Evolutionary conservation across 2,329 filamentous ascomycete species (phyloP).

Genomic region (Neonectria coccinea): DNA sequence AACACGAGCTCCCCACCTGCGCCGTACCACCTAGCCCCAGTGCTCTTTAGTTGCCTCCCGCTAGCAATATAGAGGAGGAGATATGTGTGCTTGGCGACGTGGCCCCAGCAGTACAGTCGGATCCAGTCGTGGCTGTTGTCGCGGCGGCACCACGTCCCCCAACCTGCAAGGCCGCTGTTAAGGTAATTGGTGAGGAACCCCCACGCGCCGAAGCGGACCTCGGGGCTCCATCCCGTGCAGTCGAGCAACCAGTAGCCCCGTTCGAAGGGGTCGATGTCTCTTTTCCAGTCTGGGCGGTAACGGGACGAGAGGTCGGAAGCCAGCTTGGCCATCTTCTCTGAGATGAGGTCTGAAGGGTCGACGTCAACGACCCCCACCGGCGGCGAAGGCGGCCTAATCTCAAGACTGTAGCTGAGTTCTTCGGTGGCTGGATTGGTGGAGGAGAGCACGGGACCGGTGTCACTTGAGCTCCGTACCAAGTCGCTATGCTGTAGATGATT

Average conservation of each 20-base stretch:
- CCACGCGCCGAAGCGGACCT: slow-evolving; percentile 69
- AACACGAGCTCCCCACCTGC: slow-evolving; percentile 66
- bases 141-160: slow-evolving; percentile 72
- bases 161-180: slow-evolving; percentile 69
- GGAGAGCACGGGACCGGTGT: slow-evolving; percentile 40
- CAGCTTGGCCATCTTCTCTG: slow-evolving; percentile 63
- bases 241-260: slow-evolving; percentile 82
- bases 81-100: slow-evolving; percentile 78
- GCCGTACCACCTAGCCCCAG: slow-evolving; percentile 75
- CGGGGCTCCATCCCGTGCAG: slow-evolving; percentile 64
- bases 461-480: slow-evolving; percentile 48
- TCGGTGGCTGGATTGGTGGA: slow-evolving; percentile 29
- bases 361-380: slow-evolving; percentile 61
- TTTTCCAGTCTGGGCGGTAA: slow-evolving; percentile 61
- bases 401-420: slow-evolving; percentile 51
- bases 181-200: slow-evolving; percentile 70
- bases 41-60: slow-evolving; percentile 68
- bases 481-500: slow-evolving; percentile 29
- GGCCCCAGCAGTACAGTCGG: slow-evolving; percentile 82
- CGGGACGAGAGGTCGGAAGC: slow-evolving; percentile 64
- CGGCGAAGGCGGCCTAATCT: slow-evolving; percentile 68
- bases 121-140: slow-evolving; percentile 58
- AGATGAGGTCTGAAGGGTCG: slow-evolving; percentile 64
- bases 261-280: slow-evolving; percentile 66
- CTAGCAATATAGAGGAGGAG: slow-evolving; percentile 80